phyloP scores from a whole-genome alignment of 495 filamentous ascomycete genomes.

The Xylaria curta region DNA sequence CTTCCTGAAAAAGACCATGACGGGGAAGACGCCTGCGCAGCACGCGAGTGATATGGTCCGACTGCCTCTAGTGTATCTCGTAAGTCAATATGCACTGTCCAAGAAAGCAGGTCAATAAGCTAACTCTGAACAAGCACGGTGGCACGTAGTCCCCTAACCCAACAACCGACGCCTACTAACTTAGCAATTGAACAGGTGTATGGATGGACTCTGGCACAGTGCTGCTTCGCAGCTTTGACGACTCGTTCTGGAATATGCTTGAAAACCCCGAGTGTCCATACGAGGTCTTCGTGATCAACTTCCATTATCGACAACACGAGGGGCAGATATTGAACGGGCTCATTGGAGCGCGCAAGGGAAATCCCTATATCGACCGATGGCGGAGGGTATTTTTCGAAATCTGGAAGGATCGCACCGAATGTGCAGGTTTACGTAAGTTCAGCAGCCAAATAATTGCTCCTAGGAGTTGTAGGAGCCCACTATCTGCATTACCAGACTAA shows the following conservation, averaged over 20 bases:
- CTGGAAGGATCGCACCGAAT: slow-evolving; percentile 37
- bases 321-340: slow-evolving; percentile 42
- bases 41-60: slow-evolving; percentile 43
- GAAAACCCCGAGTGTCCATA: slow-evolving; percentile 40
- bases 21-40: slow-evolving; percentile 32
- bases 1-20: slow-evolving; percentile 40
- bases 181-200: slow-evolving; percentile 35
- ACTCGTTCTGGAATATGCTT: slow-evolving; percentile 44
- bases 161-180: neutral
- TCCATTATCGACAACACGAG: slow-evolving; percentile 24
- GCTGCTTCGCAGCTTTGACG: slow-evolving; percentile 41
- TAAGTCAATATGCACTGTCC: neutral
- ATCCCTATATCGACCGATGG: slow-evolving; percentile 42
- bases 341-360: slow-evolving; percentile 37
- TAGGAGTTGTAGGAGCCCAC: neutral
- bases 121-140: slow-evolving; percentile 17
- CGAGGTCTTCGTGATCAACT: slow-evolving; percentile 35
- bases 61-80: slow-evolving; percentile 39
- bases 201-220: slow-evolving; percentile 43
- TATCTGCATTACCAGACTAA: neutral
- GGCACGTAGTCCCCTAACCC: neutral
- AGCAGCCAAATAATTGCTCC: neutral
- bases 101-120: neutral
- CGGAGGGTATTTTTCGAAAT: slow-evolving; percentile 36
- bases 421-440: slow-evolving; percentile 30